These are phyloP conservation scores for Cyclocybe cylindracea DNA, from an alignment of 768 basidiomycete genomes.

Conservation along the genomic window DNA sequence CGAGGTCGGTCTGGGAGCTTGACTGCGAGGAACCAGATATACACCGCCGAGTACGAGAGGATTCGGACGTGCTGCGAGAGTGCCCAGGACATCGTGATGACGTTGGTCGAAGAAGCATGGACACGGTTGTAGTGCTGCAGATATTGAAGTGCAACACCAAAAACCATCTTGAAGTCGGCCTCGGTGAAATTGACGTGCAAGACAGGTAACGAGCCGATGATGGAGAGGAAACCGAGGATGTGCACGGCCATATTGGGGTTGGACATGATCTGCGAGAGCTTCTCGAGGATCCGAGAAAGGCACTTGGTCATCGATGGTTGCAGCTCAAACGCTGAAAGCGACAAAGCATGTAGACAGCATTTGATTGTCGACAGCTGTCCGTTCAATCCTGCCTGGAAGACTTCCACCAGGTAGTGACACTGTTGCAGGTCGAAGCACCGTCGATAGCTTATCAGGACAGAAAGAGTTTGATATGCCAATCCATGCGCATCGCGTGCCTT, in stretches of 20 bases:
- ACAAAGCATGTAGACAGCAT: slow-evolving; percentile 86
- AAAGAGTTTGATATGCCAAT: slow-evolving; percentile 82
- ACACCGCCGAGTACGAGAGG: slow-evolving; percentile 88
- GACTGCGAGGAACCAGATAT: slow-evolving; percentile 92
- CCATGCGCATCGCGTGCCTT: slow-evolving; percentile 85
- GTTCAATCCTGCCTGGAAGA: slow-evolving; percentile 68
- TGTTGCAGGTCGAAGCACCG: slow-evolving; percentile 70
- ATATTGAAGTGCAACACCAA: slow-evolving; percentile 92
- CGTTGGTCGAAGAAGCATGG: slow-evolving; percentile 41
- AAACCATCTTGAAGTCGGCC: slow-evolving; percentile 88
- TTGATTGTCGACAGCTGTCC: slow-evolving; percentile 78
- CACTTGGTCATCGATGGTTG: slow-evolving; percentile 78
- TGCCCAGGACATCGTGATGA: slow-evolving; percentile 69
- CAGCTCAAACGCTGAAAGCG: slow-evolving; percentile 86
- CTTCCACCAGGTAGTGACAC: slow-evolving; percentile 71
- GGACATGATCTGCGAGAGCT: slow-evolving; percentile 92
- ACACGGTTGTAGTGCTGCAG: slow-evolving; percentile 84
- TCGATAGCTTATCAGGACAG: slow-evolving; percentile 86
- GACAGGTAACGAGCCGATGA: slow-evolving; percentile 77
- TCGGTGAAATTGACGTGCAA: slow-evolving; percentile 92
- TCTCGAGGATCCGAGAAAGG: slow-evolving; percentile 79
- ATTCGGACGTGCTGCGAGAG: slow-evolving; percentile 89
- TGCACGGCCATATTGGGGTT: slow-evolving; percentile 94
- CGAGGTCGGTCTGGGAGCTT: slow-evolving; percentile 78
- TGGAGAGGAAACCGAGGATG: slow-evolving; percentile 87